Evolutionary conservation across 2,329 filamentous ascomycete species (phyloP), one percentile per base, ranked within the genome.

Genomic region (Chaetomium globosum): DNA sequence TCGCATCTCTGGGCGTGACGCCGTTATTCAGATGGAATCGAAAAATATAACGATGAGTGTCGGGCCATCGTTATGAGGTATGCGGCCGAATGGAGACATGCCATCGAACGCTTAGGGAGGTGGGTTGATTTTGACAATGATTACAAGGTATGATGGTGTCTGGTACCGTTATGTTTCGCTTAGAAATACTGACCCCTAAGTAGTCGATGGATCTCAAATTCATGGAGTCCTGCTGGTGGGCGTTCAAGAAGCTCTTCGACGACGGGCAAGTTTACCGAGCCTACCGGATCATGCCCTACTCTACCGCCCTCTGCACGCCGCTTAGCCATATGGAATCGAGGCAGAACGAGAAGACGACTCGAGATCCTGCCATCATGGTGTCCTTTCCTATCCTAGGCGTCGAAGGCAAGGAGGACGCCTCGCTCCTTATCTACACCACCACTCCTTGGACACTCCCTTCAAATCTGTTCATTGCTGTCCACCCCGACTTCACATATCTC

Each of bases 101-200:
- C 92, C 30, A 90, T 97, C 73, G 92, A 96, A 74, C 85, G 94
- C 67, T 80, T 97, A 51, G 94, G 94, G 64, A 89, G 94, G 65
- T 98, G 94, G 94, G 95, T 97, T 73, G 94, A 97, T 78, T 97
- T 98, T 73, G 94, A 97, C 78, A 95, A 96, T 73, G 92, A 97
- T 76, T 97, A 96, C 82, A 97, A 97, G 86, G 88, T 88, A 43
- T 3, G 36, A 10, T 3, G 9, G 4, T 26, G 26, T 26, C 26
- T 26, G 26, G 26, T 26, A 26, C 26, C 26, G 26, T 26, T 4
- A 26, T 26, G 26, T 26, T 26, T 26, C 26, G 26, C 4, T 2
- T 26, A 2, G 26, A 26, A 26, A 26, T 26, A 26, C 26, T 33
- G 31, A 33, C 31, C 10, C 31, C 5, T 39, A 12, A 39, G 16